Percentiles rank a stretch among this genome's conserved stretches.
These are phyloP conservation scores for Cornus florida DNA, from an alignment of 148 eudicot genomes.

Conservation along the genomic window DNA sequence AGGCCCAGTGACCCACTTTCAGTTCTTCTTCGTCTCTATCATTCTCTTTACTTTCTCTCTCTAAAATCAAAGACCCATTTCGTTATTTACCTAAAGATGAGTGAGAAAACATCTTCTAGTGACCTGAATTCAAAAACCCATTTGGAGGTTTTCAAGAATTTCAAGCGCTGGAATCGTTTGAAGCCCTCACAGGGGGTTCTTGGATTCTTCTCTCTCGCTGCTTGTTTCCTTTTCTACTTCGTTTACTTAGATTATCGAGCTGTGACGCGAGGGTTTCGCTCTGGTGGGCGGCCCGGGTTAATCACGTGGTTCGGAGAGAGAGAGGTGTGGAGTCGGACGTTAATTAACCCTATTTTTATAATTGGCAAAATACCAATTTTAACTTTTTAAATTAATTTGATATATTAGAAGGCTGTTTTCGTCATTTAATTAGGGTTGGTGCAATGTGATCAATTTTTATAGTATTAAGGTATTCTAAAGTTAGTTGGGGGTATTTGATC, in stretches of 20 bases:
- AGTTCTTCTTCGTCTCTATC: constrained; percentile 5
- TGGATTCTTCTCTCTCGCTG: constrained; percentile 38
- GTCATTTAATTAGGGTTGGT: no score
- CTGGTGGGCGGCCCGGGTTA: constrained; percentile 22
- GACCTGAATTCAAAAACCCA: constrained; percentile 24
- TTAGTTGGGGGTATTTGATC: no score
- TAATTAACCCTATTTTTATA: no score
- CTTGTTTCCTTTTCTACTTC: constrained; percentile 42
- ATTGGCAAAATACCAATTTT: no score
- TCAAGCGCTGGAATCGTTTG: constrained; percentile 38
- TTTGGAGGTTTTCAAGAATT: constrained; percentile 53
- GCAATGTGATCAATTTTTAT: no score
- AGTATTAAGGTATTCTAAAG: no score
- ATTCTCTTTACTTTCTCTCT: constrained; percentile 2
- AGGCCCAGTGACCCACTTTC: not conserved
- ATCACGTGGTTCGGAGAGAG: constrained; percentile 42
- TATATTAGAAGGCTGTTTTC: no score
- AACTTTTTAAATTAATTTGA: no score
- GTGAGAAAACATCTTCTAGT: not conserved
- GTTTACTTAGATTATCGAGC: constrained; percentile 54
- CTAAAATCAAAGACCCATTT: not conserved
- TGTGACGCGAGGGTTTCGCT: constrained; percentile 11
- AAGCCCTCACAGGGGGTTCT: constrained; percentile 37
- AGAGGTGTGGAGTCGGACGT: no score
- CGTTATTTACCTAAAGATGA: not conserved